These are phyloP conservation scores for Leptographium wingfieldii DNA, from an alignment of 2,329 filamentous ascomycete genomes.

Conservation along the genomic window DNA sequence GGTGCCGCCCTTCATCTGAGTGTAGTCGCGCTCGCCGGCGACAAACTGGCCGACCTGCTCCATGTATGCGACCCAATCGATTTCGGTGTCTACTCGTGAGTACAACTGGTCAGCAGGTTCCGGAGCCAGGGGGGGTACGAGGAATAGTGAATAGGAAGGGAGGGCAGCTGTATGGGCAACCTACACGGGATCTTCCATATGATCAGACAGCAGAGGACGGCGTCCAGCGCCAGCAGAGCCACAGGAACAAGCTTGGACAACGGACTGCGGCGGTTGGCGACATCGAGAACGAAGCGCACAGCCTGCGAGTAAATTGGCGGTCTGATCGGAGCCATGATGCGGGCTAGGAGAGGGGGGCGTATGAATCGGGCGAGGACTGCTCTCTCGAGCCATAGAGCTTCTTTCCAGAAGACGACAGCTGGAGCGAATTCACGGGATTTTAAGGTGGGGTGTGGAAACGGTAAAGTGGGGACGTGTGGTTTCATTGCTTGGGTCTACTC, in stretches of 20 bases:
- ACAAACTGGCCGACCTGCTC: constrained; percentile 73
- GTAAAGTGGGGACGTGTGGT: neutral
- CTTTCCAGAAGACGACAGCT: neutral
- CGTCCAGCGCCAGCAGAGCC: constrained; percentile 57
- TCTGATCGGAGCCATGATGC: constrained; percentile 5
- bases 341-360: neutral
- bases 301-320: constrained; percentile 14
- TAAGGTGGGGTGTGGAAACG: neutral
- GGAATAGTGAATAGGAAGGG: neutral
- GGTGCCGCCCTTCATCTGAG: constrained; percentile 71
- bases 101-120: neutral
- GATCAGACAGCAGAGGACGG: constrained; percentile 56
- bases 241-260: constrained; percentile 41
- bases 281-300: constrained; percentile 23
- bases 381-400: neutral
- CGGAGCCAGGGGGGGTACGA: neutral
- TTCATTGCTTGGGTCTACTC: neutral
- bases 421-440: neutral
- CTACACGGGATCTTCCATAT: constrained; percentile 77
- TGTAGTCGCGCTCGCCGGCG: constrained; percentile 79
- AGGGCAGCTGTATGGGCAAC: constrained; percentile 16
- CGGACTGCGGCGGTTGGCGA: constrained; percentile 35
- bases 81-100: constrained; percentile 63
- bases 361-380: neutral
- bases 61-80: constrained; percentile 97